phyloP scores from a whole-genome alignment of 139 green algal genomes.

The Coelastrella sp. region DNA sequence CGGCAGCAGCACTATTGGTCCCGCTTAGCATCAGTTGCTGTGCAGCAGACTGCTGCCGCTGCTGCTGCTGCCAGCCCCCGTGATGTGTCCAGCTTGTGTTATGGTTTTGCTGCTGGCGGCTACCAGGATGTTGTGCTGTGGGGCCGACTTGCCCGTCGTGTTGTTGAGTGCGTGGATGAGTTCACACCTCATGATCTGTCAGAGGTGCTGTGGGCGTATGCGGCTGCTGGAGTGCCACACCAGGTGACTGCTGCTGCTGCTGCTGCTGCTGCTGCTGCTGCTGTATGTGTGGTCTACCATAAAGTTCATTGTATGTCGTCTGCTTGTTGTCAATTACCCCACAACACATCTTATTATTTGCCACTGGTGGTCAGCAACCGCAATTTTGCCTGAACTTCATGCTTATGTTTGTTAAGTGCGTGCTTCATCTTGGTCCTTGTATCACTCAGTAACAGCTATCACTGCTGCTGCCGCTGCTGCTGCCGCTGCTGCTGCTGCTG shows the following conservation, averaged over 20 bases:
- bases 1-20: conserved; percentile 33
- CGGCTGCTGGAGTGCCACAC: conserved; percentile 18
- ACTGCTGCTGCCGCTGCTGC: neutral
- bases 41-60: neutral
- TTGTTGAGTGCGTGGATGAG: neutral
- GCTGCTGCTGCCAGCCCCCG: conserved; percentile 16
- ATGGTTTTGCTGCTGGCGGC: conserved; percentile 26
- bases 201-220: conserved; percentile 19
- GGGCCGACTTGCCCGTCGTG: neutral
- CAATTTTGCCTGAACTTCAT: no score
- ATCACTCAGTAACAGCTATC: no score
- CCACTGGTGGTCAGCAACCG: no score
- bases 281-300: neutral
- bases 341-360: neutral
- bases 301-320: neutral
- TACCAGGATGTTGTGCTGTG: conserved; percentile 30
- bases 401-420: no score
- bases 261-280: neutral
- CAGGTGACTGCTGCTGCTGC: neutral
- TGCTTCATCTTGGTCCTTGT: no score
- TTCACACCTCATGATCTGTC: conserved; percentile 28
- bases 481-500: conserved; percentile 6
- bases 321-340: neutral
- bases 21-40: neutral
- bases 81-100: conserved; percentile 27